phyloP scores from a whole-genome alignment of 371 early-diverging fungal genomes.

The Conidiobolus incongruus region DNA sequence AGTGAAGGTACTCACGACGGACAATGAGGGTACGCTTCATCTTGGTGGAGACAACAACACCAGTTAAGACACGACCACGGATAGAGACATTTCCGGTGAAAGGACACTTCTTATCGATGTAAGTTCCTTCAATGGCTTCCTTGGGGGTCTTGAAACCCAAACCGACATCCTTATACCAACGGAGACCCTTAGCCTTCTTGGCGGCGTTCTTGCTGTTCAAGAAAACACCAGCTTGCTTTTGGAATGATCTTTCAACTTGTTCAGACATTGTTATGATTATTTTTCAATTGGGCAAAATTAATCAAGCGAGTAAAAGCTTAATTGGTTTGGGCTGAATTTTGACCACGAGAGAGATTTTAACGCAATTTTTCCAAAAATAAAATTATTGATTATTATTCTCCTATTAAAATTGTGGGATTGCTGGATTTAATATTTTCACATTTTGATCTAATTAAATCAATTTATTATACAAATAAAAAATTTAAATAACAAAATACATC shows the following conservation, averaged over 20 bases:
- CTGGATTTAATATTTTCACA: no score
- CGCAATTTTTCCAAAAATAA: no score
- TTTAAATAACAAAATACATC: no score
- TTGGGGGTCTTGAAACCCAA: constrained; percentile 98
- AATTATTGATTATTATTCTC: no score
- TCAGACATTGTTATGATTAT: no score
- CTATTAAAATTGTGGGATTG: no score
- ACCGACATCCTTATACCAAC: constrained; percentile 97
- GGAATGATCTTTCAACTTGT: constrained; percentile 82
- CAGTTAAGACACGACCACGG: constrained; percentile 96
- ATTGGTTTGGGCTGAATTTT: no score
- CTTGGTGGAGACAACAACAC: constrained; percentile 92
- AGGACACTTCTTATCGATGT: constrained; percentile 99
- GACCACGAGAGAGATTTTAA: no score
- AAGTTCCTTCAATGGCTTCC: constrained; percentile 90
- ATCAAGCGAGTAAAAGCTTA: no score
- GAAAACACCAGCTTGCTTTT: constrained; percentile 94
- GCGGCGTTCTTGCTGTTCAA: constrained; percentile 64
- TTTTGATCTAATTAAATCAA: no score
- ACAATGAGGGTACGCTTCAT: constrained; percentile 98
- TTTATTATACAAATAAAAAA: no score
- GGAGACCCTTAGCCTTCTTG: constrained; percentile 48
- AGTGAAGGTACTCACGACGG: constrained; percentile 98
- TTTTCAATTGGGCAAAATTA: no score
- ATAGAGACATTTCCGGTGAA: constrained; percentile 97